Conservation (phyloP, 2,329 filamentous ascomycete species). For the Dactylellina sp. region DNA sequence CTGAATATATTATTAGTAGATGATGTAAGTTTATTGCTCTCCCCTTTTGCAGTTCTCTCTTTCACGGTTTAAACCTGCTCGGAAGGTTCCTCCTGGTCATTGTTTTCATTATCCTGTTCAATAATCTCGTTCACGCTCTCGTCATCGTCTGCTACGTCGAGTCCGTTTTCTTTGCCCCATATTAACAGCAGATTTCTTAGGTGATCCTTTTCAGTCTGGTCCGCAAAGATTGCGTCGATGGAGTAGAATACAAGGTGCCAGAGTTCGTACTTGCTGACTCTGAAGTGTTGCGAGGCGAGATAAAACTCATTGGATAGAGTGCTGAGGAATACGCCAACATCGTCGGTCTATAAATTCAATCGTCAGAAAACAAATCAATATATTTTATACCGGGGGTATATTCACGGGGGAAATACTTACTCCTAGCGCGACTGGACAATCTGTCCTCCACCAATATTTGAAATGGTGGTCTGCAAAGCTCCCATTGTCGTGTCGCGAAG, state of each 20-base stretch:
- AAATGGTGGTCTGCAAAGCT: conserved; percentile 77
- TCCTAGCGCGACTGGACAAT: conserved; percentile 74
- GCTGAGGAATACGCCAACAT: conserved; percentile 84
- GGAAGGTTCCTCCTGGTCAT: background rate
- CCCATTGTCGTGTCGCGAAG: conserved; percentile 65
- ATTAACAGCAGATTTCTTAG: conserved; percentile 69
- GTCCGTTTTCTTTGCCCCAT: conserved; percentile 47
- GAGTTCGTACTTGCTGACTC: conserved; percentile 67
- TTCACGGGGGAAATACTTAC: conserved; percentile 70
- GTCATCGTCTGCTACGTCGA: conserved; percentile 40
- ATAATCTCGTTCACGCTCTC: conserved; percentile 53
- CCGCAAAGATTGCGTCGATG: conserved; percentile 76
- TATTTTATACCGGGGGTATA: no score
- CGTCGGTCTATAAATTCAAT: conserved; percentile 74
- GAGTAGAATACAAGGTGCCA: conserved; percentile 72
- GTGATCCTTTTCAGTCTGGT: conserved; percentile 71
- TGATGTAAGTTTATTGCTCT: conserved; percentile 31
- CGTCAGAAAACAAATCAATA: no score
- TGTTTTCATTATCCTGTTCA: conserved; percentile 14
- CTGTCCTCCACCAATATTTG: conserved; percentile 74
- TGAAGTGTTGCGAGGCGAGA: conserved; percentile 78
- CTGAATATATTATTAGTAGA: conserved; percentile 42
- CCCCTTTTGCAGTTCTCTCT: background rate
- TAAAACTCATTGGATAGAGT: conserved; percentile 80
- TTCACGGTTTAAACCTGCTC: background rate